Percentiles rank a stretch among this genome's conserved stretches.
These are phyloP conservation scores for Annulohypoxylon bovei DNA, from an alignment of 495 filamentous ascomycete species.

Conservation along the genomic window DNA sequence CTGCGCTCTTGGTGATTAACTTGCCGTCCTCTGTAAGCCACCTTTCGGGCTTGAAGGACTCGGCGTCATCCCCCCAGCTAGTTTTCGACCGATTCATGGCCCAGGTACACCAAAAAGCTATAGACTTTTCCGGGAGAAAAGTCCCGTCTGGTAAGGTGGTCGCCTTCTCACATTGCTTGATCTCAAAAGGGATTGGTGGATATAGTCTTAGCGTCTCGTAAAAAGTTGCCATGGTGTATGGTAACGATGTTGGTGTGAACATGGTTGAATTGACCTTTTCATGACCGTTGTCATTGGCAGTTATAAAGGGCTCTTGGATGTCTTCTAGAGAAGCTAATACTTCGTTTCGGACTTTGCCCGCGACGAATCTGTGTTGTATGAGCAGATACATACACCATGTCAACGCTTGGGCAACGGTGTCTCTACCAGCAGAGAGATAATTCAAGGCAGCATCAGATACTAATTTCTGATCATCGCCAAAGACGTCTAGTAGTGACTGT, in stretches of 20 bases:
- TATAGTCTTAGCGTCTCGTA: slow-evolving; percentile 66
- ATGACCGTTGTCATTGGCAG: background rate
- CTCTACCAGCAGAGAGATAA: slow-evolving; percentile 67
- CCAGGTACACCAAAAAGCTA: slow-evolving; percentile 69
- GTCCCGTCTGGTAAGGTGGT: slow-evolving; percentile 68
- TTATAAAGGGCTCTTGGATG: background rate
- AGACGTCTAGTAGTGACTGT: slow-evolving; percentile 63
- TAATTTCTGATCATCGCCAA: slow-evolving; percentile 55
- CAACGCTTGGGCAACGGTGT: slow-evolving; percentile 69
- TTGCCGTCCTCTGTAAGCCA: slow-evolving; percentile 58
- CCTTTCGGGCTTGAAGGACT: slow-evolving; percentile 62
- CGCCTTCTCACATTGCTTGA: slow-evolving; percentile 62
- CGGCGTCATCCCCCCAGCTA: slow-evolving; percentile 67
- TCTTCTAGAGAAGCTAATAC: slow-evolving; percentile 35
- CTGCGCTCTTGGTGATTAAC: slow-evolving; percentile 55
- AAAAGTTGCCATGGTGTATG: slow-evolving; percentile 66
- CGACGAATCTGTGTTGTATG: slow-evolving; percentile 56
- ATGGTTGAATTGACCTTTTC: slow-evolving; percentile 45
- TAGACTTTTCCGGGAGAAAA: slow-evolving; percentile 58
- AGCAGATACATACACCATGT: slow-evolving; percentile 69
- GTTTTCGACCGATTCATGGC: slow-evolving; percentile 66
- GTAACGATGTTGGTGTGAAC: slow-evolving; percentile 56
- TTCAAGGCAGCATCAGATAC: slow-evolving; percentile 69
- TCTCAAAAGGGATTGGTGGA: slow-evolving; percentile 70
- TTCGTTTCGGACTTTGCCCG: slow-evolving; percentile 56